Base-by-base conservation (phyloP, 1,284 basidiomycete genomes). In the Ceratobasidium sp. region DNA sequence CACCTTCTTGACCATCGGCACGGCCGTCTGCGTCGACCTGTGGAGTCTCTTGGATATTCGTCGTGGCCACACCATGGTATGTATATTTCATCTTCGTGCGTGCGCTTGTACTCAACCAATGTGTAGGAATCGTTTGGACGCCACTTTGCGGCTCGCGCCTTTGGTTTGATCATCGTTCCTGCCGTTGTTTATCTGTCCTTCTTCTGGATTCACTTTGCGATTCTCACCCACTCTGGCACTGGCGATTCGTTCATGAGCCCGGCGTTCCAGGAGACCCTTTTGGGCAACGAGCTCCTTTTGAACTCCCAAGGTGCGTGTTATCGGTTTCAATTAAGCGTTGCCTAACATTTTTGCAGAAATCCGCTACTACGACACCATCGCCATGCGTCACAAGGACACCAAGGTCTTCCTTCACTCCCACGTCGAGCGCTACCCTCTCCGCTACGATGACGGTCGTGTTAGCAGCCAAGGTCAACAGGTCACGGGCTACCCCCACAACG, bases 201-300 rank as follows among this genome's bases (percentile, higher is more conserved):
- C 87, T 99, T 99, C 87, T 99, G 93, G 85, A 84, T 98, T 26
- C 98, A 99, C 81, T 98, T 99, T 79, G 87, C 91, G 62, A 87
- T 98, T 74, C 89, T 99, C 77, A 93, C 85, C n/a, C 87, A 90
- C 77, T 95, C 95, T 28, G 98, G 98, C 38, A 87, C 96, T 21
- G 98, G 98, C 13, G 98, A 99, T 80, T 86, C 87, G 16, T 99
- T 99, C 85, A 99, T 99, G 98, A 96, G 92, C 79, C 94, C 97
- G 13, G 90, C 91, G 8, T 99, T 99, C 89, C 98, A 99, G 82
- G 95, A 99, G 84, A 98, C 96, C 4, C 85, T 99, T 46, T 81
- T 85, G 30, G 96, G 96, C 43, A 99, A 98, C 79, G 95, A 98
- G 77, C 86, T 99, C 81, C 84, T 98, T 61, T 81, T 97, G 76